Evolutionary conservation across 164 flowering plant genomes (phyloP).

Genomic region (Hamamelis virginiana): DNA sequence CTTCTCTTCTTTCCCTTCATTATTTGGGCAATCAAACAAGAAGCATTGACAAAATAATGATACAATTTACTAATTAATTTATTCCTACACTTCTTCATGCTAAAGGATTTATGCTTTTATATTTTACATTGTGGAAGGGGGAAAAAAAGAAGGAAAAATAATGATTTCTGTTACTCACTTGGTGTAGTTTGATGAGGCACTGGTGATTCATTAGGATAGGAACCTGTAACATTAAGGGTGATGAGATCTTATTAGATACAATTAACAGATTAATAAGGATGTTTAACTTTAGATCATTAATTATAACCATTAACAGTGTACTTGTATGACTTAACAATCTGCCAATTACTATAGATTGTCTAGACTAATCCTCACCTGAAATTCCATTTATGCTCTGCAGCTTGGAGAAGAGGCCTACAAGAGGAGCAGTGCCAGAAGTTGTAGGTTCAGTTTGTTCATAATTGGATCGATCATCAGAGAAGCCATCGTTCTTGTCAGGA

Average conservation of each 20-base stretch:
- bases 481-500: slow-evolving; percentile 65
- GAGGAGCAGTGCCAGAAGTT: slow-evolving; percentile 61
- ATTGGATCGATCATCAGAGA: slow-evolving; percentile 53
- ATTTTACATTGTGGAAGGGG: too few relatives aligned
- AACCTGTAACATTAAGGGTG: slow-evolving; percentile 6
- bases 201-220: slow-evolving; percentile 12
- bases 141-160: not conserved
- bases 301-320: too few relatives aligned
- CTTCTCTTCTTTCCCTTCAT: too few relatives aligned
- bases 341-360: not conserved
- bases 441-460: slow-evolving; percentile 84
- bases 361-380: slow-evolving; percentile 2
- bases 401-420: slow-evolving; percentile 79
- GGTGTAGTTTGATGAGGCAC: slow-evolving; percentile 21
- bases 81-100: too few relatives aligned
- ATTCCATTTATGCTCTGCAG: slow-evolving; percentile 30
- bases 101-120: too few relatives aligned
- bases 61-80: too few relatives aligned
- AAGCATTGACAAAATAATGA: too few relatives aligned
- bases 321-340: too few relatives aligned
- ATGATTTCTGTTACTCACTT: slow-evolving; percentile 18
- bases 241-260: too few relatives aligned
- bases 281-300: too few relatives aligned
- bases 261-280: too few relatives aligned
- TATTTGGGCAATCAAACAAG: too few relatives aligned